A percentile compares a stretch with the other conserved stretches of the same genome.
These are phyloP conservation scores for Mucor plumbeus DNA, from an alignment of 371 early-diverging fungal genomes.

Conservation along the genomic window DNA sequence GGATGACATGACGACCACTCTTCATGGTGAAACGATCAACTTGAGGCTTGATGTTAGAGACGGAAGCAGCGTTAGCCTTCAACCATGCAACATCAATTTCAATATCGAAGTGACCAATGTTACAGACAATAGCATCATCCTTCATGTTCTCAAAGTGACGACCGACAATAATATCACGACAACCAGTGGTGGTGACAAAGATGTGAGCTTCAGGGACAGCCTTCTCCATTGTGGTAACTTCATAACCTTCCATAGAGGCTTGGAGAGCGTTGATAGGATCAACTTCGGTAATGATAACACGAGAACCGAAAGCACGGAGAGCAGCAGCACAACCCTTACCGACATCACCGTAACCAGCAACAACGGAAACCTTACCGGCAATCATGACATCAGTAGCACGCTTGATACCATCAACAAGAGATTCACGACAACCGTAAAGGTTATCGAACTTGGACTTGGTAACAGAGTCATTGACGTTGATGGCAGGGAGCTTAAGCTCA, in stretches of 20 bases:
- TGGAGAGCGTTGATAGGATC: slow-evolving; percentile 99
- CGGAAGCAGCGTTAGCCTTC: slow-evolving; percentile 89
- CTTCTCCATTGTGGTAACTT: slow-evolving; percentile 98
- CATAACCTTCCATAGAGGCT: slow-evolving; percentile 99
- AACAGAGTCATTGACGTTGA: slow-evolving; percentile 99
- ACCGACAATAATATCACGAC: slow-evolving; percentile 97
- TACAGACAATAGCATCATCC: slow-evolving; percentile 99
- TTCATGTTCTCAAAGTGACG: slow-evolving; percentile 93
- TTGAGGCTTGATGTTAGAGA: slow-evolving; percentile 97
- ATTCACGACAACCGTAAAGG: slow-evolving; percentile 99
- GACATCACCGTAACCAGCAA: slow-evolving; percentile 99
- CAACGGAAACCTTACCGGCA: slow-evolving; percentile 98
- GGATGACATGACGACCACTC: slow-evolving; percentile 93
- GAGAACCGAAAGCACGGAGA: slow-evolving; percentile 98
- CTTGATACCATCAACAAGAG: slow-evolving; percentile 99
- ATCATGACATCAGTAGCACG: slow-evolving; percentile 99
- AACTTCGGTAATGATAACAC: slow-evolving; percentile 97
- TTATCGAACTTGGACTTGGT: slow-evolving; percentile 99
- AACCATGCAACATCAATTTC: slow-evolving; percentile 99
- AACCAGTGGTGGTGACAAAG: slow-evolving; percentile 99
- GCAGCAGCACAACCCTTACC: slow-evolving; percentile 99
- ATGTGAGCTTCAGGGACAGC: slow-evolving; percentile 93
- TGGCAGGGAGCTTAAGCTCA: slow-evolving; percentile 96
- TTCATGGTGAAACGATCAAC: slow-evolving; percentile 97
- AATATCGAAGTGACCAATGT: slow-evolving; percentile 99